Percentiles rank a stretch among this genome's conserved stretches.
Conservation (phyloP, 2,329 filamentous ascomycete genomes). For the Hypoxylon sp. region DNA sequence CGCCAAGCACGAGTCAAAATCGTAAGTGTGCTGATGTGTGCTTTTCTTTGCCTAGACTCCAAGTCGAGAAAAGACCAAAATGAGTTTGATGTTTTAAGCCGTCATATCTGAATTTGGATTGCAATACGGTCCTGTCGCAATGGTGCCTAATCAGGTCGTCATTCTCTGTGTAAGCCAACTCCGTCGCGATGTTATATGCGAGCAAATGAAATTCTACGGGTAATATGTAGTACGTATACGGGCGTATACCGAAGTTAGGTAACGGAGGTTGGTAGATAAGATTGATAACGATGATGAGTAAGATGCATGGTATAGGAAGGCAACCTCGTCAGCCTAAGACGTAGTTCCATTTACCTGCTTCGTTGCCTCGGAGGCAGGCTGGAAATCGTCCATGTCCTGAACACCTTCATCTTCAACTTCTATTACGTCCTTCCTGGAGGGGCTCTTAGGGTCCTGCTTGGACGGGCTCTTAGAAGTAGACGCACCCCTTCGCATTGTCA, state of each 20-base stretch:
- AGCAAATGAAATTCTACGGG: slow-evolving; percentile 35
- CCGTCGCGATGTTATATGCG: slow-evolving; percentile 48
- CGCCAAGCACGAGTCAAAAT: slow-evolving; percentile 34
- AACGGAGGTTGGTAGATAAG: slow-evolving; percentile 14
- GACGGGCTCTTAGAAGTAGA: slow-evolving; percentile 47
- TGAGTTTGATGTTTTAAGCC: slow-evolving; percentile 24
- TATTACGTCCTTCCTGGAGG: slow-evolving; percentile 41
- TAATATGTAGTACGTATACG: slow-evolving; percentile 31
- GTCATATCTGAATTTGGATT: slow-evolving; percentile 16
- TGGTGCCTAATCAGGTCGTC: slow-evolving; percentile 18
- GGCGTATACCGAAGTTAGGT: slow-evolving; percentile 15
- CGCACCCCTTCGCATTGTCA: slow-evolving; percentile 66
- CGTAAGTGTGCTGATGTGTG: slow-evolving; percentile 39
- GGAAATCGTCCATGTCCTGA: slow-evolving; percentile 52
- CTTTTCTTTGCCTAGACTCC: slow-evolving; percentile 39
- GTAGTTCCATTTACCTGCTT: slow-evolving; percentile 44
- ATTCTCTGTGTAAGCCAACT: slow-evolving; percentile 47
- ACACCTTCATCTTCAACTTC: slow-evolving; percentile 54
- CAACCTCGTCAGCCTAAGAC: slow-evolving; percentile 28
- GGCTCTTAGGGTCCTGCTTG: slow-evolving; percentile 43
- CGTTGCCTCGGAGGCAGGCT: slow-evolving; percentile 47
- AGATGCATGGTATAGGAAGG: slow-evolving; percentile 7
- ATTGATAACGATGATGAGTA: slow-evolving; percentile 15
- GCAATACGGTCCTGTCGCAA: slow-evolving; percentile 15
- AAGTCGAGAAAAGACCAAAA: slow-evolving; percentile 18